Base-by-base conservation (phyloP, 257 asterid genomes). In the Solanum arcanum region DNA sequence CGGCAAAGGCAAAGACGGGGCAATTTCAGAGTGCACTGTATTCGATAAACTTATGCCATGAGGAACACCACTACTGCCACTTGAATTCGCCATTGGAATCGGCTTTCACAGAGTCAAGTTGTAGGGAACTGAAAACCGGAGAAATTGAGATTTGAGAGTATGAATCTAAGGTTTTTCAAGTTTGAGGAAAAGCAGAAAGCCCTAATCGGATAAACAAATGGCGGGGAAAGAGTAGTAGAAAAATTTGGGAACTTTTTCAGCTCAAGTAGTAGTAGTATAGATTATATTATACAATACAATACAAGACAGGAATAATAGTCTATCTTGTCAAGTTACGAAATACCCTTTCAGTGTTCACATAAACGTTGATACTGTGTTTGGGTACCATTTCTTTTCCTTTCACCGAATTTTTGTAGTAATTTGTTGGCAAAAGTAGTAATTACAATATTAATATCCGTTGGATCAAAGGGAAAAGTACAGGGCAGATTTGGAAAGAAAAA, bases 1-100 rank as follows among this genome's bases (percentile, higher is more conserved):
- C 89, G 99, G 99, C 89, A 97, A 89, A 86, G 98, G 98, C 94
- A 97, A 83, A 92, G 96, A 92, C 86, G 95, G 91, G 77, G 98
- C 95, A 87, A 95, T 95, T 89, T 97, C 99, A 56, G 97, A 92
- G 91, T 97, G 96, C 84, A 96, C 92, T 23, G 98, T 93, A 88
- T 95, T 97, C 76, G 98, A 88, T 83, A 97, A 96, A 91, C 92
- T 91, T 64, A 97, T 93, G 41, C 99, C 99, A 76, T 83, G 90
- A 21, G 98, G 99, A 39, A 92, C 46, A 75, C 86, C 90, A 35
- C 90, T 90, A 37, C 88, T 86, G 31, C 87, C 89, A 73, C 88
- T 74, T 27, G 87, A 87, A 92, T 89, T 91, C 86, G 94, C 88
- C 98, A 94, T 80, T 95, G 85, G 23, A 84, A 42, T 39, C 84